A percentile compares a stretch with the other conserved stretches of the same genome.
Conservation (phyloP, 306 rosid species). For the Geum urbanum region DNA sequence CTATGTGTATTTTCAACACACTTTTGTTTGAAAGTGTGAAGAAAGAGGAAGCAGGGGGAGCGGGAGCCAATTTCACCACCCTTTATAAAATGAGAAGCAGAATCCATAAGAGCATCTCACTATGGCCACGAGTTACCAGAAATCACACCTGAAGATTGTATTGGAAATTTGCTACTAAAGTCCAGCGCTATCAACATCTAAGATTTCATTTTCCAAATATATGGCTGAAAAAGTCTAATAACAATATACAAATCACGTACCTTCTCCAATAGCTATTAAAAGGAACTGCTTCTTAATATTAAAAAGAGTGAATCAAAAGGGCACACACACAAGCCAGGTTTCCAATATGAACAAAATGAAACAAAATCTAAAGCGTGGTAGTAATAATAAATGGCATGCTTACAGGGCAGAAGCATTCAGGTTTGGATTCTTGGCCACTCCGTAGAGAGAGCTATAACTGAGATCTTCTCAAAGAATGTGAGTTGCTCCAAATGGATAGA, state of each 20-base stretch:
- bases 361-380: slow-evolving; percentile 60
- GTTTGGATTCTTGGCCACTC: slow-evolving; percentile 44
- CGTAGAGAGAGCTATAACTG: slow-evolving; percentile 30
- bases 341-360: slow-evolving; percentile 66
- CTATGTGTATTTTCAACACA: too few species aligned
- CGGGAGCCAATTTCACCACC: too few species aligned
- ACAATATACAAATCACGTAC: slow-evolving; percentile 38
- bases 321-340: slow-evolving; percentile 63
- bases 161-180: slow-evolving; percentile 10
- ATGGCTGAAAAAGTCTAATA: slow-evolving; percentile 36
- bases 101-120: slow-evolving; percentile 6
- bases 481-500: slow-evolving; percentile 27
- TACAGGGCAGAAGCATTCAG: slow-evolving; percentile 80
- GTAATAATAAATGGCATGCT: slow-evolving; percentile 64
- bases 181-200: slow-evolving; percentile 18
- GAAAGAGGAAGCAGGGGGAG: too few species aligned
- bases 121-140: neutral
- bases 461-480: slow-evolving; percentile 36
- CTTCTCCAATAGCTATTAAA: slow-evolving; percentile 30
- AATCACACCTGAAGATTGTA: slow-evolving; percentile 1
- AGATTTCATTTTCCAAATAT: slow-evolving; percentile 30
- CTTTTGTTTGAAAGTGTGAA: too few species aligned
- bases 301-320: slow-evolving; percentile 28
- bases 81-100: neutral
- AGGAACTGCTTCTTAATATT: slow-evolving; percentile 41